Percentiles rank a stretch among this genome's conserved stretches.
These are phyloP conservation scores for Chrysosporium queenslandicum DNA, from an alignment of 2,329 filamentous ascomycete species.

Conservation along the genomic window DNA sequence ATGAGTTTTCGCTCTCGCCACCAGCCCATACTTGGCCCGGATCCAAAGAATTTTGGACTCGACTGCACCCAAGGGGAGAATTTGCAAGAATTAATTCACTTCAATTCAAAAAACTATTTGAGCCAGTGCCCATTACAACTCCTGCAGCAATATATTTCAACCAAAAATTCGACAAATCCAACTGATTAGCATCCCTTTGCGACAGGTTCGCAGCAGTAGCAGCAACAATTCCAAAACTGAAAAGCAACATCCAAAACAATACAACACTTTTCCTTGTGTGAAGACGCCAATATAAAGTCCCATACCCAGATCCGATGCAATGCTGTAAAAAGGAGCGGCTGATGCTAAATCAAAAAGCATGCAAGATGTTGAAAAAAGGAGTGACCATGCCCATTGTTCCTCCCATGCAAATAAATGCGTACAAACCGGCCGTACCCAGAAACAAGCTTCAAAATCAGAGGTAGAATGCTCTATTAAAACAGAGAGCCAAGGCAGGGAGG, in stretches of 20 bases:
- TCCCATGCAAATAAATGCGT: constrained; percentile 13
- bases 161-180: background rate
- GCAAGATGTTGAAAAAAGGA: constrained; percentile 12
- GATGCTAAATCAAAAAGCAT: constrained; percentile 15
- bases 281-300: constrained; percentile 10
- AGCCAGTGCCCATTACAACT: background rate
- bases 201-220: background rate
- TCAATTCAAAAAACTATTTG: background rate
- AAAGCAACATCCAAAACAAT: background rate
- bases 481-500: background rate
- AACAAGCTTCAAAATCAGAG: constrained; percentile 15
- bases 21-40: background rate
- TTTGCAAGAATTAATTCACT: background rate
- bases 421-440: constrained; percentile 14
- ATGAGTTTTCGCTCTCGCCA: background rate
- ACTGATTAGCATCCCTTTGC: background rate
- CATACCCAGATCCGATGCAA: constrained; percentile 18
- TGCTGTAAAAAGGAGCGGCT: constrained; percentile 17
- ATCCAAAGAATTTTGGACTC: too few relatives aligned
- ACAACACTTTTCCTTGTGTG: constrained; percentile 2
- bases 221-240: background rate
- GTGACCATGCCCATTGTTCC: constrained; percentile 10
- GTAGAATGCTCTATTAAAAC: constrained; percentile 9
- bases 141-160: background rate
- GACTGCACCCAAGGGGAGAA: background rate